Conservation (phyloP, 768 basidiomycete genomes). For the Ramaria sp. region DNA sequence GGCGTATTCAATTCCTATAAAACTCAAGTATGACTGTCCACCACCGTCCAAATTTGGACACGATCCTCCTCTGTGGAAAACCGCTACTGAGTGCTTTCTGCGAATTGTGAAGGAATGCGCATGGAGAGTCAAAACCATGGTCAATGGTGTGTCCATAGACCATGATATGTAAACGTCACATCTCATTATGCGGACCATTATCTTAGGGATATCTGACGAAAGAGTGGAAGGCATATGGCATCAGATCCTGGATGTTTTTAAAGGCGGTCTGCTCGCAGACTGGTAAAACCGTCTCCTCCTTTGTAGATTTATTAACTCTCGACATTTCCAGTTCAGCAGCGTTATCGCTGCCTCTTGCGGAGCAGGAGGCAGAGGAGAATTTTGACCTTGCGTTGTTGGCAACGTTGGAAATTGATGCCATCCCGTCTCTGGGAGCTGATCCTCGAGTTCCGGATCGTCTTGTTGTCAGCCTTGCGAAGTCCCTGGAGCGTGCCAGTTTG, state of each 20-base stretch:
- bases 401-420: constrained; percentile 68
- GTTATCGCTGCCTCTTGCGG: constrained; percentile 46
- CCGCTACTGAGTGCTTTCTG: constrained; percentile 75
- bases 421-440: constrained; percentile 59
- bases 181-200: background rate
- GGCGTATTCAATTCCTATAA: constrained; percentile 87
- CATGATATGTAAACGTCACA: background rate
- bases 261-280: constrained; percentile 74
- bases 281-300: constrained; percentile 40
- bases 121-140: constrained; percentile 38
- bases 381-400: constrained; percentile 77
- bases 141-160: constrained; percentile 29
- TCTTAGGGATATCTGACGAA: constrained; percentile 45
- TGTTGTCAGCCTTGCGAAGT: constrained; percentile 54
- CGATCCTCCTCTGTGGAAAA: constrained; percentile 88
- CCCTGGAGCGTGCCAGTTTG: constrained; percentile 62
- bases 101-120: constrained; percentile 61
- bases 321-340: constrained; percentile 37
- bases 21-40: constrained; percentile 92
- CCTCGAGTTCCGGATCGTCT: constrained; percentile 60
- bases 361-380: constrained; percentile 70
- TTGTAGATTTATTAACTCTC: background rate
- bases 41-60: constrained; percentile 79
- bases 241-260: constrained; percentile 71
- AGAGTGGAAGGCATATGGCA: constrained; percentile 79